These are phyloP conservation scores for Quercus suber DNA, from an alignment of 306 rosid genomes.

Conservation along the genomic window DNA sequence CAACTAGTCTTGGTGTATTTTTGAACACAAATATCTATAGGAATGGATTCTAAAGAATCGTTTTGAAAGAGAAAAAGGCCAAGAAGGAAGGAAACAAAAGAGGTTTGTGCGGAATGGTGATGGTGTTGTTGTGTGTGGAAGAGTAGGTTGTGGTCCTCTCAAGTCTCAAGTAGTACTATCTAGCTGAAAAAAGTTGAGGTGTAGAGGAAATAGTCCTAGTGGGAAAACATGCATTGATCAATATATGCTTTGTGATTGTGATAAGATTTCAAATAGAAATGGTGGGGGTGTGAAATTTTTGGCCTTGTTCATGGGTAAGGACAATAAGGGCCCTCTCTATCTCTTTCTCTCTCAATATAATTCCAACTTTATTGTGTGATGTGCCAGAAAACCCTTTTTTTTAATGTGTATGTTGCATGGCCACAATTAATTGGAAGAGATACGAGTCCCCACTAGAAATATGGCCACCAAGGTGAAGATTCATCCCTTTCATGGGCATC, in stretches of 20 bases:
- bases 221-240: neutral
- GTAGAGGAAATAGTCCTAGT: neutral
- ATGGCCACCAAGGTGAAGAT: neutral
- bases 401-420: neutral
- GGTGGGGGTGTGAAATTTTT: constrained; percentile 16
- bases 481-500: neutral
- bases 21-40: neutral
- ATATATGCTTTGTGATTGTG: neutral
- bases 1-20: neutral
- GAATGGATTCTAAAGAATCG: neutral
- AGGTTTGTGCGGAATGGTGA: neutral
- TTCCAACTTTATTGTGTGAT: constrained; percentile 32
- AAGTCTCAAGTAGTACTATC: neutral
- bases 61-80: constrained; percentile 10
- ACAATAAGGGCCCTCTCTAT: neutral
- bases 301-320: no score
- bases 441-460: neutral
- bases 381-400: constrained; percentile 9
- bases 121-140: constrained; percentile 8
- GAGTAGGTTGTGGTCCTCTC: constrained; percentile 6
- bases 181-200: neutral
- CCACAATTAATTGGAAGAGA: neutral
- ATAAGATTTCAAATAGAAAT: constrained; percentile 15
- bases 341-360: constrained; percentile 19
- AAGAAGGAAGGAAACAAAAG: constrained; percentile 7